Evolutionary conservation across 768 basidiomycete species (phyloP).

Genomic region (Holtermanniella nyarrowii): DNA sequence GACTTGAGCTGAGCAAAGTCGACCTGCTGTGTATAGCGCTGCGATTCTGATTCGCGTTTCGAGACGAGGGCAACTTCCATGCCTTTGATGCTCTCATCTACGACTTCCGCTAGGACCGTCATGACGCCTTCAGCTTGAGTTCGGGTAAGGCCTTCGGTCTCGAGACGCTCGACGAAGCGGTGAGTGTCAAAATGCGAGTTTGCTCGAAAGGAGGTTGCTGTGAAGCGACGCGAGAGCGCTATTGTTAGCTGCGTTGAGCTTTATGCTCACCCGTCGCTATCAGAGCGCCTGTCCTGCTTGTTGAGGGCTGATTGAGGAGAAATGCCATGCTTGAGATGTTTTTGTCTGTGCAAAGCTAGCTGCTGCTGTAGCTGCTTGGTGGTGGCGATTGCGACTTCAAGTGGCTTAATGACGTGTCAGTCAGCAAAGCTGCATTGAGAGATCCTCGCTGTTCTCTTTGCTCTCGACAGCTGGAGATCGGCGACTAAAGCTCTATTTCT

Average conservation of each 20-base stretch:
- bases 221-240: slow-evolving; percentile 2
- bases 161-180: slow-evolving; percentile 81
- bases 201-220: not conserved
- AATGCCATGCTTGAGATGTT: no score
- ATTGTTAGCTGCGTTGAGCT: not conserved
- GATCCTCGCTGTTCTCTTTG: no score
- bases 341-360: no score
- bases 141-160: slow-evolving; percentile 76
- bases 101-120: slow-evolving; percentile 91
- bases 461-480: no score
- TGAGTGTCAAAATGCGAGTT: slow-evolving; percentile 82
- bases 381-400: no score
- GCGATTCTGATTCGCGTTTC: slow-evolving; percentile 76
- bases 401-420: no score
- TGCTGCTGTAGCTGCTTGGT: no score
- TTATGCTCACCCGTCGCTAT: slow-evolving; percentile 16
- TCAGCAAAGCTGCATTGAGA: no score
- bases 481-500: no score
- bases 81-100: slow-evolving; percentile 90
- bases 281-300: slow-evolving; percentile 22
- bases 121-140: slow-evolving; percentile 95
- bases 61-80: slow-evolving; percentile 96
- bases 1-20: slow-evolving; percentile 96
- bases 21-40: slow-evolving; percentile 48
- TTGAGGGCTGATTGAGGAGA: slow-evolving; percentile 14